These are phyloP conservation scores for Phytophthora melonis DNA, from an alignment of 352 stramenopile genomes.

Conservation along the genomic window DNA sequence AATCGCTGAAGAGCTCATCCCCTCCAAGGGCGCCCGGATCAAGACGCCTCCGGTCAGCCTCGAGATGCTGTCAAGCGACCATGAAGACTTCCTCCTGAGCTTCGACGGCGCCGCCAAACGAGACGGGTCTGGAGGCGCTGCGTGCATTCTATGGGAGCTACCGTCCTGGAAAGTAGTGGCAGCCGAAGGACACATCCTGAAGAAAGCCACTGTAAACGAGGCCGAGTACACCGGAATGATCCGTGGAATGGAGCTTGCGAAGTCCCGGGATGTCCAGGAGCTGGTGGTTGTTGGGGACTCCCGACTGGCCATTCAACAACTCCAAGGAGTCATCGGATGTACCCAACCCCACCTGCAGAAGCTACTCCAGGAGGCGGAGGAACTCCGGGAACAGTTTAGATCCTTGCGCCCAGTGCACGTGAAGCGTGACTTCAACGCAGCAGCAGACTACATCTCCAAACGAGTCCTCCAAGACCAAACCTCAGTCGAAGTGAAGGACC, in stretches of 20 bases:
- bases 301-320: constrained; percentile 5
- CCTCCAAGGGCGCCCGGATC: too few species aligned
- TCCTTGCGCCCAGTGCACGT: constrained; percentile 21
- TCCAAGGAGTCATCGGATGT: constrained; percentile 7
- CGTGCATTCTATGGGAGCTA: constrained; percentile 9
- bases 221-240: constrained; percentile 6
- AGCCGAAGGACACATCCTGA: neutral
- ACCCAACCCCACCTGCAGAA: constrained; percentile 23
- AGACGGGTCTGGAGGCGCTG: constrained; percentile 1
- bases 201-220: constrained; percentile 9
- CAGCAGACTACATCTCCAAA: constrained; percentile 22
- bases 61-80: constrained; percentile 3
- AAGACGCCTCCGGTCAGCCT: neutral
- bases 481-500: neutral
- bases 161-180: neutral
- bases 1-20: too few species aligned
- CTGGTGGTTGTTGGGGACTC: constrained; percentile 9
- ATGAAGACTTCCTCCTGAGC: neutral
- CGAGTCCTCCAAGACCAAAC: constrained; percentile 1
- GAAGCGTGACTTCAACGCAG: constrained; percentile 33
- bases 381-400: constrained; percentile 1
- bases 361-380: constrained; percentile 11
- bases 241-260: neutral
- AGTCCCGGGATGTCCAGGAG: neutral
- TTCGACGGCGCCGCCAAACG: constrained; percentile 14